Percentiles rank a stretch among this genome's conserved stretches.
These are phyloP conservation scores for Orbilia brochopaga DNA, from an alignment of 2,329 filamentous ascomycete genomes.

Conservation along the genomic window DNA sequence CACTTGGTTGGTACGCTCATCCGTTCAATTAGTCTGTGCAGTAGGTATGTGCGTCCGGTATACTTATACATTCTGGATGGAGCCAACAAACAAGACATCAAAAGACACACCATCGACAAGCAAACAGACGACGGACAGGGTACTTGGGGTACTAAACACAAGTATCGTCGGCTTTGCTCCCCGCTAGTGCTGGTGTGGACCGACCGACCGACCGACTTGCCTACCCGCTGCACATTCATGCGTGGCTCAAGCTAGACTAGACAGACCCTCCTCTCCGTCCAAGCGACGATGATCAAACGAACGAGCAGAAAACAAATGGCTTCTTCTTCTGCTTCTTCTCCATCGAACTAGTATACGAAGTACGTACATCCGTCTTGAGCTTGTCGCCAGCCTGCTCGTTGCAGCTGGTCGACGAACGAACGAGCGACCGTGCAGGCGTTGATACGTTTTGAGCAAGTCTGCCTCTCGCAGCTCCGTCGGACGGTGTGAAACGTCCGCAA, in stretches of 20 bases:
- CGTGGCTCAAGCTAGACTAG: too few relatives aligned
- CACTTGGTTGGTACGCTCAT: not conserved
- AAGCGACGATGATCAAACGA: not conserved
- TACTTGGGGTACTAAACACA: too few relatives aligned
- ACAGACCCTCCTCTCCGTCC: too few relatives aligned
- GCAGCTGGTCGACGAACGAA: too few relatives aligned
- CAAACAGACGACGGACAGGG: too few relatives aligned
- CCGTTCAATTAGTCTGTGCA: too few relatives aligned
- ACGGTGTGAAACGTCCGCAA: conserved; percentile 44
- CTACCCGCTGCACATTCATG: conserved; percentile 4
- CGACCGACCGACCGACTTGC: conserved; percentile 4
- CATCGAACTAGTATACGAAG: too few relatives aligned
- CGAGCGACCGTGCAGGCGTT: not conserved
- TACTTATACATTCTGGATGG: not conserved
- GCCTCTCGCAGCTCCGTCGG: conserved; percentile 16
- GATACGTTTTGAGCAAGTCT: not conserved
- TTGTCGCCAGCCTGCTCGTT: not conserved
- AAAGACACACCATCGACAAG: too few relatives aligned
- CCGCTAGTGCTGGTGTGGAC: conserved; percentile 1
- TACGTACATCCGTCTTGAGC: too few relatives aligned
- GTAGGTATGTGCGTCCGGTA: too few relatives aligned
- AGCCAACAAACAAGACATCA: not conserved
- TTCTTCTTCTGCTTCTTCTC: not conserved
- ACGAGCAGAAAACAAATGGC: conserved; percentile 1
- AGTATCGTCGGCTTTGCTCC: not conserved